Base-by-base conservation (phyloP, 176 grass and related monocot species). In the Metroxylon sagu region DNA sequence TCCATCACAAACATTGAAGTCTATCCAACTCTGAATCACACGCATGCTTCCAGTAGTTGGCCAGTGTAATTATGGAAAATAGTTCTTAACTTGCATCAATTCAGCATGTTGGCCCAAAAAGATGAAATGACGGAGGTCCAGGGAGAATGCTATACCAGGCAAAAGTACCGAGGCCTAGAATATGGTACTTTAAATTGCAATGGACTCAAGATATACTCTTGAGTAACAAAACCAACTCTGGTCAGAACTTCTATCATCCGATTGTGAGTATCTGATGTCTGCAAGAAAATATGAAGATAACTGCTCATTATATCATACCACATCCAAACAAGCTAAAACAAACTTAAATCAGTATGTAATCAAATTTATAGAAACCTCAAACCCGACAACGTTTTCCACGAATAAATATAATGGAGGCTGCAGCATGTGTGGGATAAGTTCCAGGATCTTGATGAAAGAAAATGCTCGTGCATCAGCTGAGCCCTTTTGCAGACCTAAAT, bases 111-210 rank as follows among this genome's bases (percentile, higher is more conserved):
- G 10, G 0, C 35, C 8, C 35, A 14, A 43, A 5, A 14, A 43
- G 12, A 12, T 12, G 1, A 43, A 43, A 14, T 43, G 35, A 43
- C 8, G 35, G 35, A 43, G 35, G 7, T 43, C 35, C 8, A 43
- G 35, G 8, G 35, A 43, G 35, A 43, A 43, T 10, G 49, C 15
- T 48, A 54, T 83, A 97, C 92, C 87, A 96, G 56, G 77, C 92
- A 97, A 61, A 91, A 97, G 72, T 97, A 97, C 6, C 92, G 74
- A n/a, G 92, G 87, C 74, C 92, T 87, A 71, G 92, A 97, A 90
- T 97, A 97, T 67, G 92, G 92, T 30, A 97, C 76, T 29, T 72
- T 84, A 82, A 97, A 97, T 59, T 91, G 87, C 64, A 97, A 75
- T 16, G 91, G 91, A 29, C 86, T 97, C 64, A 97, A 74, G 31